Percentiles rank a stretch among this genome's conserved stretches.
These are phyloP conservation scores for Fusarium piperis DNA, from an alignment of 2,329 filamentous ascomycete species.

Conservation along the genomic window DNA sequence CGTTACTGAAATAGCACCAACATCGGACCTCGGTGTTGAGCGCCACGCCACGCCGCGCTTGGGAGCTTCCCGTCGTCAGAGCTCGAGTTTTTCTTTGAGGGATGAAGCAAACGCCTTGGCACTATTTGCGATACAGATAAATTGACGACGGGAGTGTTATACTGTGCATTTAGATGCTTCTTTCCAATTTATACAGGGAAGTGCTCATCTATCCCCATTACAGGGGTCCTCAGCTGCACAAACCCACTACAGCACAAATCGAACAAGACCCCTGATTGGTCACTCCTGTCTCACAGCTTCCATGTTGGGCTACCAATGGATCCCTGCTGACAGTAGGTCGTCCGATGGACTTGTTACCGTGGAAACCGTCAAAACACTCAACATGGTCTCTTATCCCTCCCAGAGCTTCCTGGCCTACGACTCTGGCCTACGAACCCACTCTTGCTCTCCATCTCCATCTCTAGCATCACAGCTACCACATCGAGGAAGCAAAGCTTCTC, in stretches of 20 bases:
- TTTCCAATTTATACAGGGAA: neutral
- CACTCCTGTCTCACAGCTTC: neutral
- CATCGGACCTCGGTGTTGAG: neutral
- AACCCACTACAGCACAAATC: neutral
- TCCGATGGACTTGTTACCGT: conserved; percentile 15
- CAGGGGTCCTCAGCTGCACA: neutral
- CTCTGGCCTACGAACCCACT: conserved; percentile 33
- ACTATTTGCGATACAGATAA: neutral
- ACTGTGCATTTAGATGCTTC: neutral
- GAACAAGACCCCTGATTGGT: neutral
- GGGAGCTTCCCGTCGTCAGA: neutral
- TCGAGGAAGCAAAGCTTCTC: conserved; percentile 19
- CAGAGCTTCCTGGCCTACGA: conserved; percentile 25
- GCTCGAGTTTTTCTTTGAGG: neutral
- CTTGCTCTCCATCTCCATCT: conserved; percentile 35
- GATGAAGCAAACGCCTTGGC: neutral
- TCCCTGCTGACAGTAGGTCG: neutral
- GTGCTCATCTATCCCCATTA: neutral
- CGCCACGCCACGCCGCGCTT: neutral
- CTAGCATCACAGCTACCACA: conserved; percentile 34
- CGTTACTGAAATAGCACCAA: neutral
- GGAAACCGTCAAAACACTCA: conserved; percentile 47
- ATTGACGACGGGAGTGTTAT: neutral
- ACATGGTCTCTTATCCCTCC: conserved; percentile 18
- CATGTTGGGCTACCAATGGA: neutral